Conservation (phyloP, 768 basidiomycete species). For the Pleurotus giganteus region DNA sequence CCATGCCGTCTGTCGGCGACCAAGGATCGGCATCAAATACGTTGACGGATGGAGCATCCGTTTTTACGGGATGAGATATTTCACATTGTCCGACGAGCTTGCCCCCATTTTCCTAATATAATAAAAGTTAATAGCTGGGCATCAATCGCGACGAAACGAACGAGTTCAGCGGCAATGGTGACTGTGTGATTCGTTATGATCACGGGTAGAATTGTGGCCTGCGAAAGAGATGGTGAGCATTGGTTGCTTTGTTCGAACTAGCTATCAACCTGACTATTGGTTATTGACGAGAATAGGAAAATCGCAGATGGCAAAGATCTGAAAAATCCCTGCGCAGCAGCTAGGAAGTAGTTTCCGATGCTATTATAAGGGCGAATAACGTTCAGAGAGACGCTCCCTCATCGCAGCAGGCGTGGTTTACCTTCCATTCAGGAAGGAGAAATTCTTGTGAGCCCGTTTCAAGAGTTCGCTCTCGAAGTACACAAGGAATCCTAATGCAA, state of each 20-base stretch:
- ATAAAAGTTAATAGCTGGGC: constrained; percentile 3
- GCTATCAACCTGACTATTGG: constrained; percentile 58
- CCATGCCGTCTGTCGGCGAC: constrained; percentile 56
- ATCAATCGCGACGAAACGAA: constrained; percentile 25
- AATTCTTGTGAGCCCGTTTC: constrained; percentile 89
- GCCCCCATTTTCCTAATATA: constrained; percentile 64
- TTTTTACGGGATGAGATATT: constrained; percentile 79
- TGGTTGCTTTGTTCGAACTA: constrained; percentile 23
- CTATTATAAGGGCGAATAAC: constrained; percentile 37
- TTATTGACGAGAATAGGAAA: constrained; percentile 91
- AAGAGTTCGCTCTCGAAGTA: constrained; percentile 88
- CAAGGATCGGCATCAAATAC: constrained; percentile 33
- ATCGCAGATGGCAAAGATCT: constrained; percentile 91
- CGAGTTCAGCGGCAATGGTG: constrained; percentile 91
- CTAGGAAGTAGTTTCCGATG: constrained; percentile 89
- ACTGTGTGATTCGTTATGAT: constrained; percentile 94
- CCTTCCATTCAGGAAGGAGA: constrained; percentile 91
- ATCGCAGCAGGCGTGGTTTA: constrained; percentile 20
- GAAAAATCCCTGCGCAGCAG: constrained; percentile 87
- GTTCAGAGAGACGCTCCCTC: not conserved
- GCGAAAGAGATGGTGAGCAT: constrained; percentile 20
- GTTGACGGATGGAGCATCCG: constrained; percentile 24
- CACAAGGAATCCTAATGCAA: constrained; percentile 76
- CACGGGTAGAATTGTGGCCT: constrained; percentile 83
- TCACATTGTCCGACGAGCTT: constrained; percentile 90